phyloP scores from a whole-genome alignment of 345 rosid species.

The Eucalyptus sp. region DNA sequence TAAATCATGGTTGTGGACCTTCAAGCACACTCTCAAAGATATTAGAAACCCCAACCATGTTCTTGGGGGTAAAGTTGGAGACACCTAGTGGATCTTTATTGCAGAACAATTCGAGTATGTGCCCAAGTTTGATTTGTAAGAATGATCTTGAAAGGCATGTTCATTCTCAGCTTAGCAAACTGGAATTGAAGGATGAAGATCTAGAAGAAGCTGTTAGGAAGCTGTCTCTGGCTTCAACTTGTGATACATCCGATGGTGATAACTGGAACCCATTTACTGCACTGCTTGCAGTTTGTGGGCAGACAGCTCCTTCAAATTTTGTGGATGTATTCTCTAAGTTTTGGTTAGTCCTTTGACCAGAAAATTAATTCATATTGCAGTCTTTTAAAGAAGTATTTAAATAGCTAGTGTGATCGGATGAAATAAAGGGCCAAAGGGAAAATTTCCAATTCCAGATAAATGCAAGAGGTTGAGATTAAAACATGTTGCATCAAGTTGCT shows the following conservation, averaged over 20 bases:
- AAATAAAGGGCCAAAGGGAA: neutral
- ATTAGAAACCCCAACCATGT: slow-evolving; percentile 41
- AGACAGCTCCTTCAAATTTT: slow-evolving; percentile 43
- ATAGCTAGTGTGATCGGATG: neutral
- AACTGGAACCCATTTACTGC: slow-evolving; percentile 41
- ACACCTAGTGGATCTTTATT: slow-evolving; percentile 33
- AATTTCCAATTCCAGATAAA: neutral
- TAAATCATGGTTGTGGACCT: slow-evolving; percentile 38
- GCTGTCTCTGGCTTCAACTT: slow-evolving; percentile 56
- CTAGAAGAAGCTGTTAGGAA: slow-evolving; percentile 50
- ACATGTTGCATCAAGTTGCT: neutral
- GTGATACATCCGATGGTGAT: slow-evolving; percentile 23
- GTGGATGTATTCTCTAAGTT: slow-evolving; percentile 63
- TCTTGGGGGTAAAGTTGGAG: slow-evolving; percentile 13
- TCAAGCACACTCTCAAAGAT: slow-evolving; percentile 77
- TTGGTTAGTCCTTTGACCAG: slow-evolving; percentile 36
- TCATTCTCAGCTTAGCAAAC: slow-evolving; percentile 3
- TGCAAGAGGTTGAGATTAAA: neutral
- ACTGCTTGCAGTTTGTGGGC: slow-evolving; percentile 59
- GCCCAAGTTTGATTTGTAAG: slow-evolving; percentile 14
- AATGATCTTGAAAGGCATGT: slow-evolving; percentile 8
- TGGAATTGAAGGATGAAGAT: slow-evolving; percentile 4
- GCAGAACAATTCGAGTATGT: slow-evolving; percentile 5
- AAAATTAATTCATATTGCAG: neutral
- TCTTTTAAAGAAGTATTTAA: neutral